These are phyloP conservation scores for Leishmania aethiopica DNA, from an alignment of 208 protist species.

Conservation along the genomic window DNA sequence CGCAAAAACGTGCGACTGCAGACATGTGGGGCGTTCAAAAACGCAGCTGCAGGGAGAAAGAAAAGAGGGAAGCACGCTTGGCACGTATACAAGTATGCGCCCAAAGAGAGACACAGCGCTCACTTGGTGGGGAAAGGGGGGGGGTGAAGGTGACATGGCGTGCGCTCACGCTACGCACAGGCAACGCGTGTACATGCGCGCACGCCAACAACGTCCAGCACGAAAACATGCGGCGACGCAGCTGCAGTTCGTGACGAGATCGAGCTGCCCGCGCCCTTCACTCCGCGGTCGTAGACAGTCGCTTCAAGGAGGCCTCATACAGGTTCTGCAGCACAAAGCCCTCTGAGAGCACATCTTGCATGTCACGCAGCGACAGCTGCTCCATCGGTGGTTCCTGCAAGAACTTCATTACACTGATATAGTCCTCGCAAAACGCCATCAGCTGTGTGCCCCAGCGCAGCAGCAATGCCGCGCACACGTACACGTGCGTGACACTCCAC, in stretches of 20 bases:
- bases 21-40: not conserved
- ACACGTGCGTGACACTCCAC: slow-evolving; percentile 83
- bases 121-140: too few relatives aligned
- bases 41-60: not conserved
- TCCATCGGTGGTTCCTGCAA: slow-evolving; percentile 78
- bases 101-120: not conserved
- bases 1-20: too few relatives aligned
- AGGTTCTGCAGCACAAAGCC: slow-evolving; percentile 70
- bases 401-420: slow-evolving; percentile 61
- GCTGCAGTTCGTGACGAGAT: not conserved
- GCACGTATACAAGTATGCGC: not conserved
- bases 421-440: slow-evolving; percentile 52
- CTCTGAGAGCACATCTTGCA: slow-evolving; percentile 69
- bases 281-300: slow-evolving; percentile 10
- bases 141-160: not conserved
- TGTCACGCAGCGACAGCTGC: slow-evolving; percentile 44
- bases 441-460: slow-evolving; percentile 61
- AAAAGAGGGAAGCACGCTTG: not conserved
- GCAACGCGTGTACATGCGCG: not conserved
- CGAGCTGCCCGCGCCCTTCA: not conserved
- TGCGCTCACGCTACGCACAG: not conserved
- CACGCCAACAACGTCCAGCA: not conserved
- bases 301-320: slow-evolving; percentile 52
- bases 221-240: not conserved
- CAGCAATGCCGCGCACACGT: slow-evolving; percentile 89